phyloP scores from a whole-genome alignment of 2,329 filamentous ascomycete genomes.

The Lojkania enalia region DNA sequence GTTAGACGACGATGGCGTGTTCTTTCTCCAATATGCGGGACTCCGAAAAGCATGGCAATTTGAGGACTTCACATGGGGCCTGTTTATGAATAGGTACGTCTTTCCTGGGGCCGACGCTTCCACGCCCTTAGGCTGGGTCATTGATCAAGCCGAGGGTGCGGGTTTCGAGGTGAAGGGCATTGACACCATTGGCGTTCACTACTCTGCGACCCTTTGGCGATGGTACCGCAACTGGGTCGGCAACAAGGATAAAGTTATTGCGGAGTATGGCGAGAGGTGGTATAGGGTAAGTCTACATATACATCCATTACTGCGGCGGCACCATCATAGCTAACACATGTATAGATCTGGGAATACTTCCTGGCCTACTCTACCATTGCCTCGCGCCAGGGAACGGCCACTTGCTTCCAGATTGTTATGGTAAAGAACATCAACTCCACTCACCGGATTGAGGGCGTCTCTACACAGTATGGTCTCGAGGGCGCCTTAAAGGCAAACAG shows the following conservation, averaged over 20 bases:
- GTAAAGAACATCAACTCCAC: conserved; percentile 91
- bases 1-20: conserved; percentile 93
- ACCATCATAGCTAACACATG: conserved; percentile 9
- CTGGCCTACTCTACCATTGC: conserved; percentile 82
- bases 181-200: conserved; percentile 95
- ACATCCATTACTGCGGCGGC: neutral
- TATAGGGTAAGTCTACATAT: conserved; percentile 72
- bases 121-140: conserved; percentile 85
- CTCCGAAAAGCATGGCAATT: conserved; percentile 96
- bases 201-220: conserved; percentile 93
- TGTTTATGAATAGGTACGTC: conserved; percentile 99
- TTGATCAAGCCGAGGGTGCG: conserved; percentile 81
- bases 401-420: conserved; percentile 83
- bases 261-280: conserved; percentile 95
- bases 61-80: conserved; percentile 95
- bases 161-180: conserved; percentile 90
- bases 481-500: conserved; percentile 63
- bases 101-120: conserved; percentile 97
- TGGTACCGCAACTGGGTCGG: conserved; percentile 99
- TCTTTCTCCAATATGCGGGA: conserved; percentile 95
- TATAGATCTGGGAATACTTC: conserved; percentile 93
- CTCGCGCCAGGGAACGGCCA: conserved; percentile 80
- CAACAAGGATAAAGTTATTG: conserved; percentile 88
- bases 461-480: conserved; percentile 67
- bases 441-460: conserved; percentile 76